Evolutionary conservation across 352 stramenopile species (phyloP).

Genomic region (Phytophthora pinifolia): DNA sequence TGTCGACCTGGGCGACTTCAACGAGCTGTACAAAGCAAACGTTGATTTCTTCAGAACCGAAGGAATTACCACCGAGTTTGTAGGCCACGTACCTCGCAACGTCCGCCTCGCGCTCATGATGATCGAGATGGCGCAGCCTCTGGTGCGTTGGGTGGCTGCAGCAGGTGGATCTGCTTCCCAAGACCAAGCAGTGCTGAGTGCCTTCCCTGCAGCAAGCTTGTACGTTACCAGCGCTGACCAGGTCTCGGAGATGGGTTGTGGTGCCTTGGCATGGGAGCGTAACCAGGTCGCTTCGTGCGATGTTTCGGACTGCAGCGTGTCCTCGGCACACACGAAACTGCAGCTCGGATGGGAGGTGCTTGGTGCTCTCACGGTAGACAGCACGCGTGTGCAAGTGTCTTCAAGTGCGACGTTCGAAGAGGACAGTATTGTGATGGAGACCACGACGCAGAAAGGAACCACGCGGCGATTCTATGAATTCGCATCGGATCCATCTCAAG

Average conservation of each 20-base stretch:
- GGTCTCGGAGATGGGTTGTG: slow-evolving; percentile 58
- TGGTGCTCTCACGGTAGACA: slow-evolving; percentile 71
- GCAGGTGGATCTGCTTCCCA: slow-evolving; percentile 11
- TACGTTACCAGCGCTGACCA: slow-evolving; percentile 42
- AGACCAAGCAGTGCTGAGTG: slow-evolving; percentile 16
- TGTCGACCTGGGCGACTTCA: slow-evolving; percentile 65
- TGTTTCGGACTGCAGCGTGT: slow-evolving; percentile 39
- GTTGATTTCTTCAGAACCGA: slow-evolving; percentile 60
- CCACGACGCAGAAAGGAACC: slow-evolving; percentile 40
- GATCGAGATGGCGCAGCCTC: slow-evolving; percentile 95
- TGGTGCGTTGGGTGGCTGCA: slow-evolving; percentile 80
- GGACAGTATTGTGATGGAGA: slow-evolving; percentile 48
- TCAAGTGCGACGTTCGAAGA: slow-evolving; percentile 48
- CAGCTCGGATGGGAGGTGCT: slow-evolving; percentile 82
- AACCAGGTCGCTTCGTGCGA: slow-evolving; percentile 53
- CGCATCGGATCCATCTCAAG: slow-evolving; percentile 29
- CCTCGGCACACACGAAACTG: slow-evolving; percentile 35
- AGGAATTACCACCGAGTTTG: slow-evolving; percentile 30
- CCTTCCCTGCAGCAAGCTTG: slow-evolving; percentile 48
- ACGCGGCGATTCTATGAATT: slow-evolving; percentile 74
- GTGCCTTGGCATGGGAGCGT: slow-evolving; percentile 33
- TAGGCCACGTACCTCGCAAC: slow-evolving; percentile 95
- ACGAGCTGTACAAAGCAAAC: slow-evolving; percentile 67
- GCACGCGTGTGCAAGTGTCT: slow-evolving; percentile 68
- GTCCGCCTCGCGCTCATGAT: slow-evolving; percentile 94